Evolutionary conservation across 495 filamentous ascomycete species (phyloP), one percentile per base, ranked within the genome.

Genomic region (Hypoxylon rickii): DNA sequence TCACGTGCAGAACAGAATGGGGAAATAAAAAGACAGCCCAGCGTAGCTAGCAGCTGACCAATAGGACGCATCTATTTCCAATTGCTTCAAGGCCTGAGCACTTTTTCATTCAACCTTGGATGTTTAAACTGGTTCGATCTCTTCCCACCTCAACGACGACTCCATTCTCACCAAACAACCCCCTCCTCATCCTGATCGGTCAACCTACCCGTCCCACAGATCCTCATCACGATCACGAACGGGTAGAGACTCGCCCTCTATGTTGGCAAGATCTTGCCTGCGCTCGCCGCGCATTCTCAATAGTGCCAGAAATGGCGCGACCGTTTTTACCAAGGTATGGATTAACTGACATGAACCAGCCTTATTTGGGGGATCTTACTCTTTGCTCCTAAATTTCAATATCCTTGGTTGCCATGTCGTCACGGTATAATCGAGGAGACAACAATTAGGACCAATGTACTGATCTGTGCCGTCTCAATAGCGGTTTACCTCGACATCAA

Each of bases 221-320:
- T 63, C 58, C 64, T n/a, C n/a, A n/a, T n/a, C n/a, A n/a, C n/a
- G n/a, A 67, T 68, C 62, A 71, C 72, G 73, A 71, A 73, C 68
- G 67, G 72, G 73, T 67, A 74, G 58, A 64, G 76, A 58, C 63
- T 71, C 72, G 76, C 74, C 75, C 71, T 85, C 67, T 69, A 96
- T 96, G 92, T 80, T 96, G 83, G 87, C 88, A 76, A 86, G 90
- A 77, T 88, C 89, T 71, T 83, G 81, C 71, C 76, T 92, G 79
- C 89, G 90, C 75, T 80, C 86, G 70, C 81, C 85, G 82, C 89
- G 90, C 81, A 78, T 84, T 64, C 77, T 88, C 77, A 88, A 85
- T 76, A 78, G 84, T 72, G 86, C 79, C 59, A 80, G 79, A 76
- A 86, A 81, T 76, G 76, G 76, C 70, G 75, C 81, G 67, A 75